phyloP scores from a whole-genome alignment of 2,329 filamentous ascomycete species.

The Neodidymelliopsis sp. region DNA sequence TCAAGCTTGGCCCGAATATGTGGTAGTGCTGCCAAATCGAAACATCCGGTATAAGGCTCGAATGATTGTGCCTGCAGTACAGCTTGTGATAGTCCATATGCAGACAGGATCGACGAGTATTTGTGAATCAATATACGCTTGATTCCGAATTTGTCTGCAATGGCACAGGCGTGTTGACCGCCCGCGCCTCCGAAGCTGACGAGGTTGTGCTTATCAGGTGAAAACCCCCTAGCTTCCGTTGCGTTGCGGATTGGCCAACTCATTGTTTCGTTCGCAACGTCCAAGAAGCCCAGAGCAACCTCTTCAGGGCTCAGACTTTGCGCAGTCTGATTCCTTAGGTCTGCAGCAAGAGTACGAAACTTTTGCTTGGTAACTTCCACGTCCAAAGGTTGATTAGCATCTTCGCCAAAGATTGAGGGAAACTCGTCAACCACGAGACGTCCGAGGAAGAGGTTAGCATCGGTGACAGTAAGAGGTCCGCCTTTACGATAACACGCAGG shows the following conservation, averaged over 20 bases:
- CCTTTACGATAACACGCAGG: conserved; percentile 88
- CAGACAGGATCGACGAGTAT: conserved; percentile 85
- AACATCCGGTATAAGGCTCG: too few species aligned
- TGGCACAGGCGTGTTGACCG: conserved; percentile 87
- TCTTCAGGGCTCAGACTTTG: conserved; percentile 70
- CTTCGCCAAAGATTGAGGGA: conserved; percentile 87
- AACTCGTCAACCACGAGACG: conserved; percentile 85
- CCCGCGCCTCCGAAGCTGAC: conserved; percentile 90
- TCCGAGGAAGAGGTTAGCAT: conserved; percentile 84
- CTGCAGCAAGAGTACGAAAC: conserved; percentile 74
- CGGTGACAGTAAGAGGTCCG: conserved; percentile 84
- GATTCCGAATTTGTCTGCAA: conserved; percentile 81
- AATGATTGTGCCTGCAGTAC: too few species aligned
- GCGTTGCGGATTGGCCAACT: conserved; percentile 83
- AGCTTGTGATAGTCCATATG: conserved; percentile 87
- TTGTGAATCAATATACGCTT: conserved; percentile 81
- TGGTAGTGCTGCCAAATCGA: too few species aligned
- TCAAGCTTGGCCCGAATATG: conserved; percentile 76
- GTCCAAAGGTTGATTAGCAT: conserved; percentile 81
- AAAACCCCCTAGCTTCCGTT: conserved; percentile 87
- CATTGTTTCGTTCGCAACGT: conserved; percentile 88
- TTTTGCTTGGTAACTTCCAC: conserved; percentile 72
- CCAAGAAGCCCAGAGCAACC: conserved; percentile 83
- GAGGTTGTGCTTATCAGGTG: conserved; percentile 82
- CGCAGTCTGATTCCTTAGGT: conserved; percentile 75